Evolutionary conservation across 805 yeast genomes (phyloP).

Genomic region (Yamadazyma akitaensis): DNA sequence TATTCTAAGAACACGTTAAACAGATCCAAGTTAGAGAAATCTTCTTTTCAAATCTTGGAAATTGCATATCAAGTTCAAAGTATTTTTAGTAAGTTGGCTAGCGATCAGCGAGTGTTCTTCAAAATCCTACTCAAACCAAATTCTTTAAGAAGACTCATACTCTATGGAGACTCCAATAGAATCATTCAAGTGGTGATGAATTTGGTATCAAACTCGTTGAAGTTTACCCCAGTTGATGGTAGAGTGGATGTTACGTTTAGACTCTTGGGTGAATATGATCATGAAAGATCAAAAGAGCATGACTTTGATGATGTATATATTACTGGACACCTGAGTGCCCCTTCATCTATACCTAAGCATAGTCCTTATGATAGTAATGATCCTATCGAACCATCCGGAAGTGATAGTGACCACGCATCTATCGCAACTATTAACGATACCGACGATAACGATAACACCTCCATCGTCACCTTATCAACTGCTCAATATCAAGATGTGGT

Average conservation of each 20-base stretch:
- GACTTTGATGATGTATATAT: slow-evolving; percentile 48
- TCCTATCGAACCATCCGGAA: not conserved
- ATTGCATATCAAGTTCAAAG: slow-evolving; percentile 82
- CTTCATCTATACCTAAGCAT: slow-evolving; percentile 2
- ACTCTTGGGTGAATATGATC: slow-evolving; percentile 71
- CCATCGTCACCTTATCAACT: slow-evolving; percentile 35
- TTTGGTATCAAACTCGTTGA: slow-evolving; percentile 82
- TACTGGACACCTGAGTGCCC: slow-evolving; percentile 16
- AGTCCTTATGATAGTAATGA: slow-evolving; percentile 1
- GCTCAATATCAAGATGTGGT: slow-evolving; percentile 36
- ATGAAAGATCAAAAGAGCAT: slow-evolving; percentile 35
- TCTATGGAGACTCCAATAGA: slow-evolving; percentile 86
- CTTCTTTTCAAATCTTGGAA: slow-evolving; percentile 75
- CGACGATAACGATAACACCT: slow-evolving; percentile 20
- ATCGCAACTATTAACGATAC: not conserved
- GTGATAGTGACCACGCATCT: not conserved
- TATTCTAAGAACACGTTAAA: slow-evolving; percentile 91
- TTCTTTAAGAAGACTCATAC: slow-evolving; percentile 54
- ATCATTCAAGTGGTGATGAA: slow-evolving; percentile 92
- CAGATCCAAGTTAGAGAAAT: slow-evolving; percentile 75
- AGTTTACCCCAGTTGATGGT: slow-evolving; percentile 91
- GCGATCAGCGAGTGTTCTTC: slow-evolving; percentile 70
- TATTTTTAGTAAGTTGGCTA: slow-evolving; percentile 77
- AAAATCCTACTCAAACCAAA: slow-evolving; percentile 63
- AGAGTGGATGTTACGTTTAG: slow-evolving; percentile 62